Percentiles rank a stretch among this genome's conserved stretches.
phyloP scores from a whole-genome alignment of 805 yeast genomes.

The Scheffersomyces ergatensis region DNA sequence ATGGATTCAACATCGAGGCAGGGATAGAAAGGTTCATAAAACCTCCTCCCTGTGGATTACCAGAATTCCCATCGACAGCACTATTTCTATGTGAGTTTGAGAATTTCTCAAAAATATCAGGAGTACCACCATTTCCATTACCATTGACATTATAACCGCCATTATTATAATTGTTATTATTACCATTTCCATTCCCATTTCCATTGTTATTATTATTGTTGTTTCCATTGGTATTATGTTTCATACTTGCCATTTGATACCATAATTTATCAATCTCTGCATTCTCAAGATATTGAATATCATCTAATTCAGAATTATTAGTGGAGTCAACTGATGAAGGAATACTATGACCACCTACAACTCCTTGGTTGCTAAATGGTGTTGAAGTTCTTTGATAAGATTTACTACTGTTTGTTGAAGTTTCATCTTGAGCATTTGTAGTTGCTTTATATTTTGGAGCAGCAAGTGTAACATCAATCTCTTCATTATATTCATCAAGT shows the following conservation, averaged over 20 bases:
- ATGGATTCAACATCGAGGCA: neutral
- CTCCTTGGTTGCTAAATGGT: neutral
- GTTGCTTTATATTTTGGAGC: neutral
- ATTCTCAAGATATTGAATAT: slow-evolving; percentile 17
- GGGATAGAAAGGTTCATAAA: neutral
- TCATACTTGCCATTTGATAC: slow-evolving; percentile 22
- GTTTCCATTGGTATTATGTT: neutral
- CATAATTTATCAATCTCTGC: slow-evolving; percentile 35
- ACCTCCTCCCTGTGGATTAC: neutral
- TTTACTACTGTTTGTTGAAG: neutral
- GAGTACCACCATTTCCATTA: neutral
- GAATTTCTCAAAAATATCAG: too few relatives aligned
- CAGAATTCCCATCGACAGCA: neutral
- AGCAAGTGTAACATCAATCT: neutral
- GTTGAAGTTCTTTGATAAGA: neutral
- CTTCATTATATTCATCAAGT: slow-evolving; percentile 3
- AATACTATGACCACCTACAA: neutral
- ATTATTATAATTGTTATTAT: neutral
- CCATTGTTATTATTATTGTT: neutral
- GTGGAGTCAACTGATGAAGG: neutral
- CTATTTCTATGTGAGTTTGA: neutral
- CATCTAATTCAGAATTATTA: slow-evolving; percentile 8
- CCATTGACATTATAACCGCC: neutral
- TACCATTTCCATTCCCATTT: neutral
- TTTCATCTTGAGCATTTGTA: neutral